A percentile compares a stretch with the other conserved stretches of the same genome.
phyloP scores from a whole-genome alignment of 371 early-diverging fungal species.

The Encephalitozoon hellem region DNA sequence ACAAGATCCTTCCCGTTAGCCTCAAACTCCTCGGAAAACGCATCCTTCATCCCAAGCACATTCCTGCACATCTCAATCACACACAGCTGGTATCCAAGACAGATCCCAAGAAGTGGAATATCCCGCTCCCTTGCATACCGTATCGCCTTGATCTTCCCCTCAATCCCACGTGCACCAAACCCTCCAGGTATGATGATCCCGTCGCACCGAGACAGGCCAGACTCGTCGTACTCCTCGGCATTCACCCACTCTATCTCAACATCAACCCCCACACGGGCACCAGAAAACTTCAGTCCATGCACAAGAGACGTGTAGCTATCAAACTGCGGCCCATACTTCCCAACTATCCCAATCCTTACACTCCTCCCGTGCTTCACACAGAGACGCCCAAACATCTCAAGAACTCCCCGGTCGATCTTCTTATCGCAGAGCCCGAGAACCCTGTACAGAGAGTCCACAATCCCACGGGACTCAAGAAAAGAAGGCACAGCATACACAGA shows the following conservation, averaged over 20 bases:
- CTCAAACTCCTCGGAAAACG: slow-evolving; percentile 61
- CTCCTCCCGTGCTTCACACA: neutral
- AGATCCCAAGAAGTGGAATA: slow-evolving; percentile 93
- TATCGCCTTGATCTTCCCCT: slow-evolving; percentile 87
- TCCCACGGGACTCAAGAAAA: slow-evolving; percentile 71
- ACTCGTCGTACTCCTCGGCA: slow-evolving; percentile 67
- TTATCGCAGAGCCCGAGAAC: neutral
- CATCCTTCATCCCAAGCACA: slow-evolving; percentile 69
- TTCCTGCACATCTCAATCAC: slow-evolving; percentile 94
- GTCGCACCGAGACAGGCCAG: slow-evolving; percentile 57
- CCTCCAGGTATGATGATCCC: slow-evolving; percentile 98
- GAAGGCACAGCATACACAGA: slow-evolving; percentile 89
- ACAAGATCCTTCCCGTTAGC: slow-evolving; percentile 67
- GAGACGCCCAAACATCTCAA: neutral
- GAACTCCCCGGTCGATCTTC: neutral
- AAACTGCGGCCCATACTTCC: slow-evolving; percentile 82
- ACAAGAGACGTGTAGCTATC: slow-evolving; percentile 90
- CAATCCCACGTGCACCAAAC: slow-evolving; percentile 88
- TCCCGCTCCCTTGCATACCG: slow-evolving; percentile 92
- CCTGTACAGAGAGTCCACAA: slow-evolving; percentile 69
- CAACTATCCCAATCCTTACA: slow-evolving; percentile 84
- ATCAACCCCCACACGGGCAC: slow-evolving; percentile 64
- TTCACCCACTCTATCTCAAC: slow-evolving; percentile 75
- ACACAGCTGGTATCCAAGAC: slow-evolving; percentile 92
- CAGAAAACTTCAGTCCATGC: slow-evolving; percentile 84